These are phyloP conservation scores for Geotrichum candidum DNA, from an alignment of 1,139 yeast species.

Conservation along the genomic window DNA sequence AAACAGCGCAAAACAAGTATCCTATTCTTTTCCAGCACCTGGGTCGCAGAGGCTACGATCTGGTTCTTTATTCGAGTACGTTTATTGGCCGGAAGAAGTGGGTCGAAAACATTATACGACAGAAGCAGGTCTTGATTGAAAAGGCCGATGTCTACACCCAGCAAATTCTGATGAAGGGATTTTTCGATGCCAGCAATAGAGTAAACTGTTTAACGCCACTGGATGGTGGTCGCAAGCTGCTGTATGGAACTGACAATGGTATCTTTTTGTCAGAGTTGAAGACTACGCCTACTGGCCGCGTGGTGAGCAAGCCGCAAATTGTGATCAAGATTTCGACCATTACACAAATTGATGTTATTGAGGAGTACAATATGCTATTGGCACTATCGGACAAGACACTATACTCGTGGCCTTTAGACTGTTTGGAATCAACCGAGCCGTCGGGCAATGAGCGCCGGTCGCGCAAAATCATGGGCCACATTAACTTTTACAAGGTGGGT, in stretches of 20 bases:
- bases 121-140: conserved; percentile 66
- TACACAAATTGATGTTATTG: conserved; percentile 85
- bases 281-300: conserved; percentile 40
- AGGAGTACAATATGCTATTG: conserved; percentile 79
- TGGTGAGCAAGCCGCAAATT: conserved; percentile 70
- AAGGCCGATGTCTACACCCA: conserved; percentile 75
- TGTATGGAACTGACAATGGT: conserved; percentile 91
- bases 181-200: conserved; percentile 65
- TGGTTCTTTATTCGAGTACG: conserved; percentile 61
- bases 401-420: conserved; percentile 78
- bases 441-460: conserved; percentile 67
- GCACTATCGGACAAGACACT: conserved; percentile 78
- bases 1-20: conserved; percentile 35
- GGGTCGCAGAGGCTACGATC: conserved; percentile 61
- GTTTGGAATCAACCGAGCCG: conserved; percentile 52
- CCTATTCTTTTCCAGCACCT: conserved; percentile 50
- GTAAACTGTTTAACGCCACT: conserved; percentile 92
- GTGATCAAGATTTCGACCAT: conserved; percentile 72
- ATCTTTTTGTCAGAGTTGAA: conserved; percentile 62
- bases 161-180: conserved; percentile 57
- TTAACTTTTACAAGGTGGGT: conserved; percentile 85
- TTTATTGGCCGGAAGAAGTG: conserved; percentile 72
- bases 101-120: conserved; percentile 70
- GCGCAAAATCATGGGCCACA: conserved; percentile 75
- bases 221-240: conserved; percentile 86